A percentile compares a stretch with the other conserved stretches of the same genome.
These are phyloP conservation scores for Metschnikowia dekortorum DNA, from an alignment of 805 yeast species.

Conservation along the genomic window DNA sequence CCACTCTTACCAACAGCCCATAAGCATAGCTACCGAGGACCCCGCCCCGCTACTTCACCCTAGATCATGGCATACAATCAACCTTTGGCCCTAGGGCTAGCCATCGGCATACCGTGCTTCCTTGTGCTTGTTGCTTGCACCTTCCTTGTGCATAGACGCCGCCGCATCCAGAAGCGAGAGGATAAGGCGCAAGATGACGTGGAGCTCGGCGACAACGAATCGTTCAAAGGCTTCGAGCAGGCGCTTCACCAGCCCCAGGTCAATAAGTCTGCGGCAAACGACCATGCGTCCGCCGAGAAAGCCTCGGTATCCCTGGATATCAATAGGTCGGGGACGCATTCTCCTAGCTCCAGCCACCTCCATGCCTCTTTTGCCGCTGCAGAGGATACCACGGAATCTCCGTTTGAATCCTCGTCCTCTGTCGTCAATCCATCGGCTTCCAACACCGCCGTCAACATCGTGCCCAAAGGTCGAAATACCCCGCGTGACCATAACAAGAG, in stretches of 20 bases:
- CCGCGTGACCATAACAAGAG: slow-evolving; percentile 7
- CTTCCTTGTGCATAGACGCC: slow-evolving; percentile 28
- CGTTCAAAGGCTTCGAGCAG: slow-evolving; percentile 33
- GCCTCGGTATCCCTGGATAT: not conserved
- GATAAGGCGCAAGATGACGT: slow-evolving; percentile 28
- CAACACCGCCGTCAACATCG: not conserved
- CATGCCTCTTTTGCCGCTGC: not conserved
- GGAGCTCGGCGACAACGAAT: slow-evolving; percentile 34
- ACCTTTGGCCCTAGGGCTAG: slow-evolving; percentile 36
- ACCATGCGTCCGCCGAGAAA: slow-evolving; percentile 4
- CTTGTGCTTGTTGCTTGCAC: slow-evolving; percentile 23
- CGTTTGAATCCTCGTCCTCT: not conserved
- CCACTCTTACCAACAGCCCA: too few species aligned
- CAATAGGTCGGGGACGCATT: not conserved
- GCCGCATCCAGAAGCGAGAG: slow-evolving; percentile 28
- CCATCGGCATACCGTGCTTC: slow-evolving; percentile 38
- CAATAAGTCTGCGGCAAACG: slow-evolving; percentile 3
- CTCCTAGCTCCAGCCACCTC: not conserved
- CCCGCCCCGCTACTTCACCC: too few species aligned
- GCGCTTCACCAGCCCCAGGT: slow-evolving; percentile 28
- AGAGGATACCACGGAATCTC: not conserved
- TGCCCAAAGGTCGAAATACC: not conserved
- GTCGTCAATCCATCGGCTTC: not conserved
- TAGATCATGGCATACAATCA: slow-evolving; percentile 13
- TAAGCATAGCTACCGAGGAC: too few species aligned